Evolutionary conservation across 306 rosid species (phyloP).

Genomic region (Prunus salicina): DNA sequence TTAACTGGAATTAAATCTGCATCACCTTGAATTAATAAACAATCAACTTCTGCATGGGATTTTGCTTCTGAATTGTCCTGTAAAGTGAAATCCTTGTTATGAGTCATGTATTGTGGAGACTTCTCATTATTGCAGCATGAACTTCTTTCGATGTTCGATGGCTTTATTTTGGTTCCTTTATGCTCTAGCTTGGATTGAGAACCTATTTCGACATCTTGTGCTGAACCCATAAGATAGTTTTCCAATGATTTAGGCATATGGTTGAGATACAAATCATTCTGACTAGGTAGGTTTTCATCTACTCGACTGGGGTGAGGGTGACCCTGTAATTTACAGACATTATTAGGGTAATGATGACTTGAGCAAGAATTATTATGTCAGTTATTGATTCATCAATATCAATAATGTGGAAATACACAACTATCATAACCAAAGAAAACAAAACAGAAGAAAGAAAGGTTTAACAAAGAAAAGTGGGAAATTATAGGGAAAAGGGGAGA

Average conservation of each 20-base stretch:
- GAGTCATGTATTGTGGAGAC: slow-evolving; percentile 17
- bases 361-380: neutral
- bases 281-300: neutral
- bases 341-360: slow-evolving; percentile 1
- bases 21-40: neutral
- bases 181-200: neutral
- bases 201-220: slow-evolving; percentile 17
- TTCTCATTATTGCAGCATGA: neutral
- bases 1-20: slow-evolving; percentile 1
- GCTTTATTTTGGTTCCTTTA: slow-evolving; percentile 12
- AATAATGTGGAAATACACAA: neutral
- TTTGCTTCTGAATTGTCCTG: slow-evolving; percentile 21
- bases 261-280: neutral
- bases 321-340: slow-evolving; percentile 34
- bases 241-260: slow-evolving; percentile 13
- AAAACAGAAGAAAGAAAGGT: neutral
- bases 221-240: slow-evolving; percentile 16
- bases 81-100: neutral
- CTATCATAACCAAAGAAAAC: too few relatives aligned
- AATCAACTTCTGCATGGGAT: slow-evolving; percentile 21
- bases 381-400: neutral
- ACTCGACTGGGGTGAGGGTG: slow-evolving; percentile 12
- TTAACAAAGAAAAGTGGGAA: neutral
- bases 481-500: neutral
- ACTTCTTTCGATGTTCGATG: slow-evolving; percentile 14